phyloP scores from a whole-genome alignment of 2,329 filamentous ascomycete genomes.

The Colletotrichum magnum region DNA sequence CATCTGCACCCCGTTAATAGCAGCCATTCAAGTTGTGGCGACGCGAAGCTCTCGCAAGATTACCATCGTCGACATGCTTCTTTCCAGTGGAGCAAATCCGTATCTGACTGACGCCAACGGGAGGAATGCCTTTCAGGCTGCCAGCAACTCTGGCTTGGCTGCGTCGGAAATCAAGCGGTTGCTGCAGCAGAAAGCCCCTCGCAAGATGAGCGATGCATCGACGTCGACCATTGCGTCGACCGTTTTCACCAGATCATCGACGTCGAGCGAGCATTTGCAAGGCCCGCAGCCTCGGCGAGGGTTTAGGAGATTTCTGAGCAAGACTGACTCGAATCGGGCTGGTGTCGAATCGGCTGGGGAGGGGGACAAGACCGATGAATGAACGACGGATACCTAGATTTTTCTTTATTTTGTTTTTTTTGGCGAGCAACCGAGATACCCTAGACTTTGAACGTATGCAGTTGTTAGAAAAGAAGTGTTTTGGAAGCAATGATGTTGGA shows the following conservation, averaged over 20 bases:
- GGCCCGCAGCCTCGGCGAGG: background rate
- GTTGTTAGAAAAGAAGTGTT: too few relatives aligned
- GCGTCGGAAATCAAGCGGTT: conserved; percentile 37
- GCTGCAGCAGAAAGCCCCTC: conserved; percentile 27
- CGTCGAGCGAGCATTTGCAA: conserved; percentile 18
- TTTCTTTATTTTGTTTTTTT: too few relatives aligned
- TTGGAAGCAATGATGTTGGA: too few relatives aligned
- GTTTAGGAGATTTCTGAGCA: conserved; percentile 27
- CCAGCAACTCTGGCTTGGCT: conserved; percentile 33
- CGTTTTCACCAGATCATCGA: conserved; percentile 22
- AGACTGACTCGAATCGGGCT: conserved; percentile 22
- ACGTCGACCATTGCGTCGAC: conserved; percentile 25
- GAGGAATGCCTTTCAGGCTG: conserved; percentile 35
- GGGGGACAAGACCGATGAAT: background rate
- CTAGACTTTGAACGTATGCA: background rate
- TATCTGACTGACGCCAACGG: conserved; percentile 38
- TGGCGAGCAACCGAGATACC: conserved; percentile 15
- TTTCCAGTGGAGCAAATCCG: conserved; percentile 44
- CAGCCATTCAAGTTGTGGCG: conserved; percentile 45
- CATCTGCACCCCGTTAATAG: conserved; percentile 45
- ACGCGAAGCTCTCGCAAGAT: conserved; percentile 44
- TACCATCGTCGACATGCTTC: conserved; percentile 43
- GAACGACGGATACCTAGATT: background rate
- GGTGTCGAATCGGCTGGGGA: conserved; percentile 16
- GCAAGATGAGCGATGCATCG: conserved; percentile 25